These are phyloP conservation scores for Closterium sp. DNA, from an alignment of 139 green algal species.

Conservation along the genomic window DNA sequence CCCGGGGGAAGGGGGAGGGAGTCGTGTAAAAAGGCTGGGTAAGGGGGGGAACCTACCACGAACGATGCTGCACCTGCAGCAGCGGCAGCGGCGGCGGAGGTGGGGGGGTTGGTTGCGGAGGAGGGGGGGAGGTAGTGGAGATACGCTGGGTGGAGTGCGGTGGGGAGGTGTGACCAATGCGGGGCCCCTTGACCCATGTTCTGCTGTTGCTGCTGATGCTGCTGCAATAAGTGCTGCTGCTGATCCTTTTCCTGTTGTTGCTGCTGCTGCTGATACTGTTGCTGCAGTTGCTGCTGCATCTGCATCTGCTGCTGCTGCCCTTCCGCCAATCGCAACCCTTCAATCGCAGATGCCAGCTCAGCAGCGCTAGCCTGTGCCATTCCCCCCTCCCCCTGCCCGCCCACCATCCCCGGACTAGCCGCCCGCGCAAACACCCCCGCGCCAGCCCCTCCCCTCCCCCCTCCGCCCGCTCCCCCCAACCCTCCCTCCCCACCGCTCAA, in stretches of 20 bases:
- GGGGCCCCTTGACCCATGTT: not conserved
- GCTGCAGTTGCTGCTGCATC: conserved; percentile 11
- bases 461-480: not conserved
- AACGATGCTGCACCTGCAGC: not conserved
- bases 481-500: not conserved
- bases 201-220: conserved; percentile 40
- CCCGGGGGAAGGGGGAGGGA: not conserved
- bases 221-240: conserved; percentile 22
- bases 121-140: not conserved
- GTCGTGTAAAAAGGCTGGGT: not conserved
- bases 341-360: conserved; percentile 28
- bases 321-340: not conserved
- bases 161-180: not conserved
- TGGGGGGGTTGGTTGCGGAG: not conserved
- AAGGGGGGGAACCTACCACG: not conserved
- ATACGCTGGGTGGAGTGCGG: too few species aligned
- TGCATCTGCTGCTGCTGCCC: not conserved
- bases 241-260: conserved; percentile 44
- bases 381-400: not conserved
- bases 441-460: not conserved
- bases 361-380: not conserved
- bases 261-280: conserved; percentile 32
- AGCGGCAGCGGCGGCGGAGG: too few species aligned
- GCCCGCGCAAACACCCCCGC: not conserved
- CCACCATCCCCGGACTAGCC: conserved; percentile 28